These are phyloP conservation scores for Globisporangium polare DNA, from an alignment of 352 stramenopile species.

Conservation along the genomic window DNA sequence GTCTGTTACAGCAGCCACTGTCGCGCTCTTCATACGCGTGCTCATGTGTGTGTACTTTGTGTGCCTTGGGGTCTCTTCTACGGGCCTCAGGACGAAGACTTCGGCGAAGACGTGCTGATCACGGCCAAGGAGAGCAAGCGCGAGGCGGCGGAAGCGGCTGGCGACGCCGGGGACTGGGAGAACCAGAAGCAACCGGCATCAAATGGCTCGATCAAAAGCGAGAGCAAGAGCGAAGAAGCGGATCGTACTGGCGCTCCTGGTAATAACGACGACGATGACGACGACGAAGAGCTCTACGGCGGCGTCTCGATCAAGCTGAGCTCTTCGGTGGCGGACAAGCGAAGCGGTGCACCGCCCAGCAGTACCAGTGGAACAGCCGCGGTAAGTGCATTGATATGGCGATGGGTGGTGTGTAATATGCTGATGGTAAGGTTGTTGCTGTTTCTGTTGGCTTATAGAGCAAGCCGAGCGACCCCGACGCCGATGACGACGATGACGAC, in stretches of 20 bases:
- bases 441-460: not conserved
- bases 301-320: conserved; percentile 73
- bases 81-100: conserved; percentile 64
- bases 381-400: not conserved
- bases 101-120: conserved; percentile 73
- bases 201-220: not conserved
- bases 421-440: not conserved
- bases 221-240: not conserved
- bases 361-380: not conserved
- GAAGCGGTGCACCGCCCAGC: conserved; percentile 9
- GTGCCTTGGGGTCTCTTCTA: not conserved
- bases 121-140: conserved; percentile 15
- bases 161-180: conserved; percentile 4
- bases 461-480: conserved; percentile 16
- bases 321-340: conserved; percentile 18
- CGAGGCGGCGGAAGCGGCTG: conserved; percentile 8
- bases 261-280: conserved; percentile 45
- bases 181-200: not conserved
- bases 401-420: not conserved
- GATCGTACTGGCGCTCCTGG: not conserved
- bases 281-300: conserved; percentile 78
- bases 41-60: conserved; percentile 9
- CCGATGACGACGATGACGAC: conserved; percentile 74
- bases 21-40: not conserved
- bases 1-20: too few species aligned